Conservation (phyloP, 768 basidiomycete genomes). For the Amanita rubescens region DNA sequence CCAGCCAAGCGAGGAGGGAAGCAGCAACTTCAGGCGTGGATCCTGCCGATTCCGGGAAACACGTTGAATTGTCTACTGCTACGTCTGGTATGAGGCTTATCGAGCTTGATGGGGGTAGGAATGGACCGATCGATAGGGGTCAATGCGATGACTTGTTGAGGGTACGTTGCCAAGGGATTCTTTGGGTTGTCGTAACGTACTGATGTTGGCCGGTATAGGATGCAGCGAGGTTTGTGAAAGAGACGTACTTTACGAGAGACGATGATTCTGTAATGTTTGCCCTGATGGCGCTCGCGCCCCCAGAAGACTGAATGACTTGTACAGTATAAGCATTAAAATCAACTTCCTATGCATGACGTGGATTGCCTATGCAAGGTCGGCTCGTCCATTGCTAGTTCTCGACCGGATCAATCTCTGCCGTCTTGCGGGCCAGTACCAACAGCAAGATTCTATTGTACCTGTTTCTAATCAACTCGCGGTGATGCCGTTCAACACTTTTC, state of each 20-base stretch:
- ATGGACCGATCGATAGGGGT: conserved; percentile 77
- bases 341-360: not conserved
- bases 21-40: not conserved
- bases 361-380: no score
- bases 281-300: conserved; percentile 47
- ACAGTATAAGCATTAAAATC: not conserved
- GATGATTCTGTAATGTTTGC: conserved; percentile 51
- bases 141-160: conserved; percentile 49
- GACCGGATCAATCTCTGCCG: no score
- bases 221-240: conserved; percentile 54
- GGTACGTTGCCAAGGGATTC: conserved; percentile 26
- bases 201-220: conserved; percentile 32
- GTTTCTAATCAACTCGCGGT: no score
- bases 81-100: conserved; percentile 63
- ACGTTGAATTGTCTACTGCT: no score
- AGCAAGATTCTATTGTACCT: no score
- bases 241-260: conserved; percentile 47
- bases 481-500: no score
- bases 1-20: conserved; percentile 13
- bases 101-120: conserved; percentile 79
- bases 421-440: no score
- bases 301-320: not conserved
- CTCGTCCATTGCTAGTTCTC: no score
- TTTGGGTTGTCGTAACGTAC: not conserved
- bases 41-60: not conserved